These are phyloP conservation scores for Solanum piurae DNA, from an alignment of 257 asterid species.

Conservation along the genomic window DNA sequence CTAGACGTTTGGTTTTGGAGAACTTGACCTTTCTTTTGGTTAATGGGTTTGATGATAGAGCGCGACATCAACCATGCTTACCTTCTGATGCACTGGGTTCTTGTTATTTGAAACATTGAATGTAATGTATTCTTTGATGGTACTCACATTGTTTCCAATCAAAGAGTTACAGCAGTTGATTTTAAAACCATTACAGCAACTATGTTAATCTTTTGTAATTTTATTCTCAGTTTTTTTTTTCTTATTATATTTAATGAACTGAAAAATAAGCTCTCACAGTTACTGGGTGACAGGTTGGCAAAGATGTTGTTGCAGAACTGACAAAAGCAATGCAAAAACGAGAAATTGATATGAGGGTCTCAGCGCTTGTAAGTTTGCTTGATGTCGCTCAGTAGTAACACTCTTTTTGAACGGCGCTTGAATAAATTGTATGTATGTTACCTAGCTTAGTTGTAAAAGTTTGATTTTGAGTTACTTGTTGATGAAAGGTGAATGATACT, in stretches of 20 bases:
- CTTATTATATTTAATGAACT: neutral
- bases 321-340: constrained; percentile 48
- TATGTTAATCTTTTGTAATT: neutral
- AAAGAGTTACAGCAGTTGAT: neutral
- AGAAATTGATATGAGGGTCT: constrained; percentile 53
- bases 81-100: neutral
- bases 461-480: constrained; percentile 1
- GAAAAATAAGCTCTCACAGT: neutral
- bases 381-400: neutral
- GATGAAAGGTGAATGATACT: constrained; percentile 60
- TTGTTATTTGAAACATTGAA: neutral
- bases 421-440: neutral
- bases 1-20: neutral
- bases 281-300: constrained; percentile 41
- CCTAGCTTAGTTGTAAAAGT: neutral
- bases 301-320: constrained; percentile 50
- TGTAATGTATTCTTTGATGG: neutral
- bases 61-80: neutral
- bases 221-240: too few relatives aligned
- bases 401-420: neutral
- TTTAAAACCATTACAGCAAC: neutral
- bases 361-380: constrained; percentile 45
- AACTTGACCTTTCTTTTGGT: neutral
- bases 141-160: neutral
- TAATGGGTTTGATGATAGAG: neutral